phyloP scores from a whole-genome alignment of 768 basidiomycete genomes.

The Boletus pseudopeckii region DNA sequence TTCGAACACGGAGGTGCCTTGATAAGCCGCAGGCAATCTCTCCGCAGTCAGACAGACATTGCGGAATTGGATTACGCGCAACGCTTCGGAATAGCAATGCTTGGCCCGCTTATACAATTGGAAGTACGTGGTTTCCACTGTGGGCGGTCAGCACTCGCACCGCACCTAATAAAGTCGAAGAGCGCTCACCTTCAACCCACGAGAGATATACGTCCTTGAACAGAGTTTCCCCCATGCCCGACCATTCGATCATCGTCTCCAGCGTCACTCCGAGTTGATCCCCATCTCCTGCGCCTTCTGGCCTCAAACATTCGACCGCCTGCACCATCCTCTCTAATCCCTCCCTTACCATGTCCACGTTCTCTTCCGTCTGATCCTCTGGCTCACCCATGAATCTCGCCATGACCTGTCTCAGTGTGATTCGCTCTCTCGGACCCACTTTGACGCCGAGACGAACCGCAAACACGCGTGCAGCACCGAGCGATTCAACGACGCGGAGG shows the following conservation, averaged over 20 bases:
- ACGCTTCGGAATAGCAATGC: constrained; percentile 79
- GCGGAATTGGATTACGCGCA: constrained; percentile 78
- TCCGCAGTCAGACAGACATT: constrained; percentile 53
- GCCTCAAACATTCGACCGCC: constrained; percentile 53
- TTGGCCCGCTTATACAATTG: constrained; percentile 79
- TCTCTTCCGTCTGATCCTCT: constrained; percentile 36
- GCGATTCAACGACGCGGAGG: constrained; percentile 87
- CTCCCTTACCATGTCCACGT: constrained; percentile 43
- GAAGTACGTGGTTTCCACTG: constrained; percentile 75
- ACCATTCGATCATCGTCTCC: constrained; percentile 69
- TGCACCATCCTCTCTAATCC: constrained; percentile 46
- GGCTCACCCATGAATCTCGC: constrained; percentile 51
- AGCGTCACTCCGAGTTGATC: constrained; percentile 62
- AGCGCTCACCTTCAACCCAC: constrained; percentile 69
- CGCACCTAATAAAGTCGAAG: background rate
- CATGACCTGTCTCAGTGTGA: constrained; percentile 67
- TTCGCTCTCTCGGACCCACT: constrained; percentile 38
- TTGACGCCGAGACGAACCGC: constrained; percentile 53
- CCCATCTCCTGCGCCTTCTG: constrained; percentile 32
- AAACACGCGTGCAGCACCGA: constrained; percentile 74
- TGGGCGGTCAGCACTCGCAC: background rate
- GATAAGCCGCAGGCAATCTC: constrained; percentile 15
- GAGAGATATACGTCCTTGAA: constrained; percentile 72
- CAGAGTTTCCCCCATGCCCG: constrained; percentile 48
- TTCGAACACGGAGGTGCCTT: constrained; percentile 33